Evolutionary conservation across 2,329 filamentous ascomycete species (phyloP).

Genomic region (Fusarium sp.): DNA sequence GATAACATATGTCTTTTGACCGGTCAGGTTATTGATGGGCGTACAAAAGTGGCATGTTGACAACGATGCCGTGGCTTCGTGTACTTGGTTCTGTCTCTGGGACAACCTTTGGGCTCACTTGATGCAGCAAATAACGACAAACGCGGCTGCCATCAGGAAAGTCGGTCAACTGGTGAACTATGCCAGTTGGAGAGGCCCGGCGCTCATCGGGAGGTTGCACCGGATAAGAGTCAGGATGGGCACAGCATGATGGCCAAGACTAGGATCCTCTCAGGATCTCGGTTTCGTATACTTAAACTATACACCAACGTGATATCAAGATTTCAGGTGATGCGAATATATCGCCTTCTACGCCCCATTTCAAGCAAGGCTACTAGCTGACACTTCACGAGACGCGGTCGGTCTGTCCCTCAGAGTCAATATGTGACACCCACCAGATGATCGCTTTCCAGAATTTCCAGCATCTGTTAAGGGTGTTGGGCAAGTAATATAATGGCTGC

Average conservation of each 20-base stretch:
- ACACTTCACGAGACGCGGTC: background rate
- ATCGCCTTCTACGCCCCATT: background rate
- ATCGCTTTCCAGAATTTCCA: slow-evolving; percentile 11
- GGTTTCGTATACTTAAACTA: background rate
- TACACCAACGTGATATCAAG: background rate
- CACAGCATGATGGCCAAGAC: background rate
- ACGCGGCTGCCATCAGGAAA: slow-evolving; percentile 10
- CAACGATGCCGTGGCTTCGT: slow-evolving; percentile 14
- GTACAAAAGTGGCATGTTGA: slow-evolving; percentile 26
- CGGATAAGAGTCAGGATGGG: slow-evolving; percentile 3
- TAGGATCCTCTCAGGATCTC: background rate
- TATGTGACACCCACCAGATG: slow-evolving; percentile 9
- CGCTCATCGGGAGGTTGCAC: slow-evolving; percentile 28
- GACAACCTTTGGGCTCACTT: background rate
- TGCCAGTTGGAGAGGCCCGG: slow-evolving; percentile 14
- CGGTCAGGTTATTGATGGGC: slow-evolving; percentile 28
- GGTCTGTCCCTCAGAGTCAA: background rate
- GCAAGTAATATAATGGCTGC: slow-evolving; percentile 10
- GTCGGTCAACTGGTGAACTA: slow-evolving; percentile 20
- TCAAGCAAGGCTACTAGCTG: slow-evolving; percentile 19
- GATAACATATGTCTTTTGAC: slow-evolving; percentile 23
- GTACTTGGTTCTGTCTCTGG: slow-evolving; percentile 23
- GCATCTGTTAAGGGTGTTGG: background rate
- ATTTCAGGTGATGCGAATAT: background rate
- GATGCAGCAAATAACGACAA: slow-evolving; percentile 13